These are phyloP conservation scores for Oryza meridionalis DNA, from an alignment of 176 grass and related monocot genomes.

Conservation along the genomic window DNA sequence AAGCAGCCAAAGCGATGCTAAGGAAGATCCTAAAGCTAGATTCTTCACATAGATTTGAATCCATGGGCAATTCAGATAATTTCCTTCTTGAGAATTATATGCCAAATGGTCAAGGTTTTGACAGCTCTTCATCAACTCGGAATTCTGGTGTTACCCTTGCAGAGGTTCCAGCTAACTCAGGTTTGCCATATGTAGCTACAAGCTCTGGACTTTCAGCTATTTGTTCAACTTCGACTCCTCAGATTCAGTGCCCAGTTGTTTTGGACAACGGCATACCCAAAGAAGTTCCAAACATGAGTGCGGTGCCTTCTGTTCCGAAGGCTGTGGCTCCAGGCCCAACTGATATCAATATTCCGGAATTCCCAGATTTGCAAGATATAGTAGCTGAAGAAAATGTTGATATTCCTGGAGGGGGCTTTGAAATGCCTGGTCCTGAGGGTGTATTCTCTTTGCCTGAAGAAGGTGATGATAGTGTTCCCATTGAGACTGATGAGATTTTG, in stretches of 20 bases:
- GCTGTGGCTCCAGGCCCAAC: conserved; percentile 38
- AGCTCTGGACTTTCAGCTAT: conserved; percentile 74
- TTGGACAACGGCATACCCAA: conserved; percentile 39
- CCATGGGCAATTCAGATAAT: conserved; percentile 51
- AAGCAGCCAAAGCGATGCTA: conserved; percentile 91
- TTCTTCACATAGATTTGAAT: conserved; percentile 56
- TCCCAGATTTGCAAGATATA: conserved; percentile 64
- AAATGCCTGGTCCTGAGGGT: conserved; percentile 63
- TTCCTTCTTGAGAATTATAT: conserved; percentile 61
- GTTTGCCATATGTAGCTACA: conserved; percentile 46
- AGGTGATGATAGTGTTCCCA: conserved; percentile 54
- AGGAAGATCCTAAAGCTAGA: conserved; percentile 87
- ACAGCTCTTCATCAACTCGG: conserved; percentile 52
- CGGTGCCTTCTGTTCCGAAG: conserved; percentile 48
- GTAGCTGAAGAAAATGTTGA: conserved; percentile 44
- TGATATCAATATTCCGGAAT: conserved; percentile 52
- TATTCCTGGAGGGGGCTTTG: conserved; percentile 52
- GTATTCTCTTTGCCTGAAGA: conserved; percentile 56
- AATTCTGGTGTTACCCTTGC: conserved; percentile 85
- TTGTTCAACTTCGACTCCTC: conserved; percentile 50
- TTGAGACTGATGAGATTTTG: conserved; percentile 72
- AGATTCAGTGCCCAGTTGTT: conserved; percentile 50
- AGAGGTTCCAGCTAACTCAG: conserved; percentile 60
- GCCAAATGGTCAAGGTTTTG: conserved; percentile 54
- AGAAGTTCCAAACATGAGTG: conserved; percentile 48